Evolutionary conservation across 2,329 filamentous ascomycete genomes (phyloP).

Genomic region (Penicillium sp.): DNA sequence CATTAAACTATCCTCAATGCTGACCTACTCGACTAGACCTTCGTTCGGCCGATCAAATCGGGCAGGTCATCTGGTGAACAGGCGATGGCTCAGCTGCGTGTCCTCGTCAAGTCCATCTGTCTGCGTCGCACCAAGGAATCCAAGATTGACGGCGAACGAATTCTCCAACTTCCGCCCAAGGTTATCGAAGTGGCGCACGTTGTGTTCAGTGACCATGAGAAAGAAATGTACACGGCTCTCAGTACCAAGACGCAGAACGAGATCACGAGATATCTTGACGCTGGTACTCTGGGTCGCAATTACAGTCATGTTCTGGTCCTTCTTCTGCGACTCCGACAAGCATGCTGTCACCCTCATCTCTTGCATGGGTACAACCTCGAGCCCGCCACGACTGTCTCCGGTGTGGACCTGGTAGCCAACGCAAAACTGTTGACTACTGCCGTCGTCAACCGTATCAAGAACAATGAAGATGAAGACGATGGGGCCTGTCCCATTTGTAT

Average conservation of each 20-base stretch:
- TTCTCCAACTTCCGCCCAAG: constrained; percentile 63
- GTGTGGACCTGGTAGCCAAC: constrained; percentile 56
- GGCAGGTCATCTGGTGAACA: no score
- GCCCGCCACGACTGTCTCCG: constrained; percentile 43
- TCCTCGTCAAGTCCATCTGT: constrained; percentile 72
- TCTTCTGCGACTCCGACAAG: constrained; percentile 71
- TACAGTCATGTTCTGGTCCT: constrained; percentile 79
- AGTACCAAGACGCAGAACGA: constrained; percentile 62
- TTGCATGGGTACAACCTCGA: constrained; percentile 61
- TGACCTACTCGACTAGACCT: constrained; percentile 35
- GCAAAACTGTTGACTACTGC: constrained; percentile 56
- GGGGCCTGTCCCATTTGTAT: constrained; percentile 68
- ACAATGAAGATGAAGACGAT: constrained; percentile 57
- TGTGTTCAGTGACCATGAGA: constrained; percentile 62
- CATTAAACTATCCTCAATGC: neutral
- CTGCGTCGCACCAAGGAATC: constrained; percentile 78
- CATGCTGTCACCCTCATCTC: constrained; percentile 70
- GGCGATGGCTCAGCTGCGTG: constrained; percentile 67
- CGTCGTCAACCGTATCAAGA: constrained; percentile 63
- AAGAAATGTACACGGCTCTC: constrained; percentile 59
- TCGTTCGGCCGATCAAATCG: constrained; percentile 50
- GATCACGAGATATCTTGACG: constrained; percentile 71
- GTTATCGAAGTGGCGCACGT: constrained; percentile 58
- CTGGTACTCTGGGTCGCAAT: constrained; percentile 62
- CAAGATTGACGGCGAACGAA: constrained; percentile 71